Percentiles rank a stretch among this genome's conserved stretches.
These are phyloP conservation scores for Diaporthe batatas DNA, from an alignment of 2,329 filamentous ascomycete species.

Conservation along the genomic window DNA sequence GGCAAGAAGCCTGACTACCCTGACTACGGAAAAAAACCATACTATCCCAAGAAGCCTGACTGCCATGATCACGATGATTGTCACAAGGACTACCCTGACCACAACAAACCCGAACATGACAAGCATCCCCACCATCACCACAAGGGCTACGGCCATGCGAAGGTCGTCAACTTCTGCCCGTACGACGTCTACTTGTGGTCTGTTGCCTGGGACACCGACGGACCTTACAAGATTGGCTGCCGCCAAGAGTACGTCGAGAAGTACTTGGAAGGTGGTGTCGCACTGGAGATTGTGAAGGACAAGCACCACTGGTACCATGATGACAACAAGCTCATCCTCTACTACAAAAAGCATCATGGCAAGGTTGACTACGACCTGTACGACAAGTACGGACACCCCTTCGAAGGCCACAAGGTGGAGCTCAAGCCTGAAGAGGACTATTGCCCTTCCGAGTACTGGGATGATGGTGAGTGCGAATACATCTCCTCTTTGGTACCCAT, in stretches of 20 bases:
- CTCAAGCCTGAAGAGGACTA: slow-evolving; percentile 34
- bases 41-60: background rate
- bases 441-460: slow-evolving; percentile 33
- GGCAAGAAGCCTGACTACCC: slow-evolving; percentile 1
- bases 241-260: slow-evolving; percentile 36
- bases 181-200: slow-evolving; percentile 39
- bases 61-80: background rate
- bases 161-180: slow-evolving; percentile 38
- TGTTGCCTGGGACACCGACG: slow-evolving; percentile 36
- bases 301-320: slow-evolving; percentile 27
- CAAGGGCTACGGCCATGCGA: slow-evolving; percentile 29
- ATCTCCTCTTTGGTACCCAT: no score
- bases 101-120: background rate
- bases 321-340: slow-evolving; percentile 36
- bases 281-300: slow-evolving; percentile 36
- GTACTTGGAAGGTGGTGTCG: slow-evolving; percentile 38
- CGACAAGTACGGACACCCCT: slow-evolving; percentile 36
- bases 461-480: slow-evolving; percentile 10
- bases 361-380: slow-evolving; percentile 39
- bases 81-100: background rate
- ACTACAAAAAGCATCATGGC: slow-evolving; percentile 33
- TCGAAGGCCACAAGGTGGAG: slow-evolving; percentile 28
- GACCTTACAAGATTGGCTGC: slow-evolving; percentile 37
- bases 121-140: background rate
- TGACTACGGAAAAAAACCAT: background rate